Percentiles rank a stretch among this genome's conserved stretches.
Evolutionary conservation across 768 basidiomycete genomes (phyloP).

Genomic region (Dendrothele bispora): DNA sequence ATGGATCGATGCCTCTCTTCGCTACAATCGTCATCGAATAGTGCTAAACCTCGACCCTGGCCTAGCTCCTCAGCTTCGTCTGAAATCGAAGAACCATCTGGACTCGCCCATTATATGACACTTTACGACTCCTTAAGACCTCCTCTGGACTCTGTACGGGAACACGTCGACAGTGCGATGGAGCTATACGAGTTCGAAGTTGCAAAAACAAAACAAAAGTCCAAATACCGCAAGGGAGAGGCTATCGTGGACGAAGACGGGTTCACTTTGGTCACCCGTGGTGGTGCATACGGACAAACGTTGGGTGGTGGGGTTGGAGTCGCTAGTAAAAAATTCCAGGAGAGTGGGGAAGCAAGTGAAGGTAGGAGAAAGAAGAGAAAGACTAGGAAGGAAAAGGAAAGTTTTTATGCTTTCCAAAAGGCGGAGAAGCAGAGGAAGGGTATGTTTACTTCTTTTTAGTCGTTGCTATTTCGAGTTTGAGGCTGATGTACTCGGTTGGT

Average conservation of each 20-base stretch:
- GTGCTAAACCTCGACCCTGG: conserved; percentile 63
- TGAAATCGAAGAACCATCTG: conserved; percentile 65
- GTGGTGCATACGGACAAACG: conserved; percentile 87
- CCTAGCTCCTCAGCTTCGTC: conserved; percentile 48
- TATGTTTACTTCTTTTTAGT: conserved; percentile 30
- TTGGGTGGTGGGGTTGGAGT: conserved; percentile 75
- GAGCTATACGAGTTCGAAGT: conserved; percentile 74
- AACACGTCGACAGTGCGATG: conserved; percentile 81
- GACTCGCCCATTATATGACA: conserved; percentile 70
- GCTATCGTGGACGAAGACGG: conserved; percentile 93
- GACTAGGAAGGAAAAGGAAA: conserved; percentile 66
- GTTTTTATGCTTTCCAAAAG: conserved; percentile 90
- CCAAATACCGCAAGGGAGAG: conserved; percentile 77
- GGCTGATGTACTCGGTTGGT: not conserved
- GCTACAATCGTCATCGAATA: no score
- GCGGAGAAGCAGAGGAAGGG: conserved; percentile 87
- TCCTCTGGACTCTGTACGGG: conserved; percentile 67
- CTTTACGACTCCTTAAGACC: conserved; percentile 72
- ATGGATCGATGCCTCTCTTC: conserved; percentile 62
- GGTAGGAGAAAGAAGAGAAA: conserved; percentile 51
- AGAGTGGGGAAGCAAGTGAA: conserved; percentile 54
- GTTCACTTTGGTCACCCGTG: conserved; percentile 91
- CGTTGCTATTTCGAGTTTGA: conserved; percentile 1
- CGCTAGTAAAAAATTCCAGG: conserved; percentile 65
- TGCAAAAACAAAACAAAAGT: conserved; percentile 58